Percentiles rank a stretch among this genome's conserved stretches.
phyloP scores from a whole-genome alignment of 2,329 filamentous ascomycete species.

The Berkeleyomyces rouxiae region DNA sequence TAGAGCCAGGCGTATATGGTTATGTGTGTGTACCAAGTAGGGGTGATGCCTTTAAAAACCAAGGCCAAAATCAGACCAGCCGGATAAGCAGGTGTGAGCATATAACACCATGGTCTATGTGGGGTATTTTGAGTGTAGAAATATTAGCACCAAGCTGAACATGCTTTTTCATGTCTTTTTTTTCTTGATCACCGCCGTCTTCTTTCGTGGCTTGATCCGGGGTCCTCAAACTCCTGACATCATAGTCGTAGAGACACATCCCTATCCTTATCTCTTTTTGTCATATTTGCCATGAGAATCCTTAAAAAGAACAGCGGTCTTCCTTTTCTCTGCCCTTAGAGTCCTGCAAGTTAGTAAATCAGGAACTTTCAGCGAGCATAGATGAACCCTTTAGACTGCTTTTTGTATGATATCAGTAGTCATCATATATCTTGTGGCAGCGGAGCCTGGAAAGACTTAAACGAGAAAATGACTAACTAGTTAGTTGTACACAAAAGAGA shows the following conservation, averaged over 20 bases:
- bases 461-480: background rate
- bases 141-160: background rate
- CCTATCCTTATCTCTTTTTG: background rate
- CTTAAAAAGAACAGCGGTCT: background rate
- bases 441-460: background rate
- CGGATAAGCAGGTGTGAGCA: background rate
- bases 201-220: background rate
- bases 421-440: background rate
- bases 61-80: too few species aligned
- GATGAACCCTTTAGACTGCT: background rate
- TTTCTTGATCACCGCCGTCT: too few species aligned
- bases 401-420: background rate
- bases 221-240: background rate
- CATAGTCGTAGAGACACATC: background rate
- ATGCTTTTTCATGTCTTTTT: background rate
- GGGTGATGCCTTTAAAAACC: background rate
- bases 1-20: background rate
- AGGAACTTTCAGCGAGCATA: background rate
- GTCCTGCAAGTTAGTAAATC: background rate
- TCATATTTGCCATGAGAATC: background rate
- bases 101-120: background rate
- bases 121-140: background rate
- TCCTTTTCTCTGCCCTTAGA: background rate
- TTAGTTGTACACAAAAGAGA: too few species aligned
- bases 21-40: background rate